Conservation (phyloP, 345 rosid genomes). For the Eucalyptus tenuipes region DNA sequence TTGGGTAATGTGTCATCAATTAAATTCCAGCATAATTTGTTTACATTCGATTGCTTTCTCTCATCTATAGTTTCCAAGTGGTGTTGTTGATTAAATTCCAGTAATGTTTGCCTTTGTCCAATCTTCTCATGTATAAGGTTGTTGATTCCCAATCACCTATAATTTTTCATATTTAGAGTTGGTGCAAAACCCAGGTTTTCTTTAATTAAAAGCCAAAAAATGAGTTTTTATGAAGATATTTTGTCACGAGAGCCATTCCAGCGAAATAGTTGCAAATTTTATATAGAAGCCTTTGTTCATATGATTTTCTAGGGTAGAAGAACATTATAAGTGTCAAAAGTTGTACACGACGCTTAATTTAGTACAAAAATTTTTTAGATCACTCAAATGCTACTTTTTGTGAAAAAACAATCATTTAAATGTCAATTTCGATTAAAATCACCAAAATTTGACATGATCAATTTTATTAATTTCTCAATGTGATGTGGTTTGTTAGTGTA, state of each 20-base stretch:
- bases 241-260: fast-evolving
- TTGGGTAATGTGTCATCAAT: fast-evolving
- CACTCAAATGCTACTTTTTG: too few species aligned
- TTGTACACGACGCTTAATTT: fast-evolving
- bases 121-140: too few species aligned
- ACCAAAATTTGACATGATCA: fast-evolving
- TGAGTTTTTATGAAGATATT: fast-evolving
- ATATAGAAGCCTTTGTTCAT: not conserved
- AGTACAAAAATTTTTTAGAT: too few species aligned
- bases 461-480: fast-evolving
- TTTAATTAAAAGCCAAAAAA: not conserved
- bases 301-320: not conserved
- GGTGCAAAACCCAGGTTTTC: not conserved
- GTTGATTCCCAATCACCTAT: not conserved
- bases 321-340: too few species aligned
- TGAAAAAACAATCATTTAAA: fast-evolving
- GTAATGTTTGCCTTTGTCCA: not conserved
- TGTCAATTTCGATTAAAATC: too few species aligned
- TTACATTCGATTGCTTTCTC: fast-evolving
- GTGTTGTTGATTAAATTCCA: not conserved
- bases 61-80: fast-evolving
- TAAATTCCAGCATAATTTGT: not conserved
- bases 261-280: fast-evolving
- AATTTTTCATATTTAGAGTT: not conserved
- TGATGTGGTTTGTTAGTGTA: fast-evolving